Evolutionary conservation across 2,329 filamentous ascomycete genomes (phyloP).

Genomic region (Ophiostoma novo-ulmi): DNA sequence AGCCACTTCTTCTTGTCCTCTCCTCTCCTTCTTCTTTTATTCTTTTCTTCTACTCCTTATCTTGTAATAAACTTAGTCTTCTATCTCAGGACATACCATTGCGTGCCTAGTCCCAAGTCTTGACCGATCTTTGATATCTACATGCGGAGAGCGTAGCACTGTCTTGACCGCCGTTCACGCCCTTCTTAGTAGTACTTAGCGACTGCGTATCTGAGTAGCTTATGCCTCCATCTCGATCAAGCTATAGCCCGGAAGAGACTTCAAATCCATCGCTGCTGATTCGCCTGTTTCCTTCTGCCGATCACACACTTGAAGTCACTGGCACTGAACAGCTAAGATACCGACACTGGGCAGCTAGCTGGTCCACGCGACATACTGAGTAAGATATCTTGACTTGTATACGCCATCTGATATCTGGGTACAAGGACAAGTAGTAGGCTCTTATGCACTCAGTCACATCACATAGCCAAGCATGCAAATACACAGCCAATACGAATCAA

Average conservation of each 20-base stretch:
- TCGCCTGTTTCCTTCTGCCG: neutral
- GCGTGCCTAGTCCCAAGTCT: neutral
- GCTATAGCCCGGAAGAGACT: neutral
- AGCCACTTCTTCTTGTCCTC: neutral
- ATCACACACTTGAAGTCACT: neutral
- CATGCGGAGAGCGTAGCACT: constrained; percentile 8
- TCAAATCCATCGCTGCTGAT: constrained; percentile 13
- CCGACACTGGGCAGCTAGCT: neutral
- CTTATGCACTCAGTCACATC: constrained; percentile 1
- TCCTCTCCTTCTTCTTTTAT: neutral
- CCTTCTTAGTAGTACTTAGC: neutral
- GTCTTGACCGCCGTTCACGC: neutral
- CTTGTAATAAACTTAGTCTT: neutral
- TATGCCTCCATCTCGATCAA: neutral
- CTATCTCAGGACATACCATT: neutral
- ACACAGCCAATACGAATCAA: neutral
- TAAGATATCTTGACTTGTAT: neutral
- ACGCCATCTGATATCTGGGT: too few species aligned
- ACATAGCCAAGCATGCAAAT: neutral
- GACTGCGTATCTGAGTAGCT: neutral
- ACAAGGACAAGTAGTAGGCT: neutral
- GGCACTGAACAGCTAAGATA: neutral
- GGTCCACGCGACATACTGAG: neutral
- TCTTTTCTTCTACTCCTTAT: neutral
- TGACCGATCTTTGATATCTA: constrained; percentile 11